Conservation (phyloP, 148 eudicot genomes). For the Vaccinium myrtillus region DNA sequence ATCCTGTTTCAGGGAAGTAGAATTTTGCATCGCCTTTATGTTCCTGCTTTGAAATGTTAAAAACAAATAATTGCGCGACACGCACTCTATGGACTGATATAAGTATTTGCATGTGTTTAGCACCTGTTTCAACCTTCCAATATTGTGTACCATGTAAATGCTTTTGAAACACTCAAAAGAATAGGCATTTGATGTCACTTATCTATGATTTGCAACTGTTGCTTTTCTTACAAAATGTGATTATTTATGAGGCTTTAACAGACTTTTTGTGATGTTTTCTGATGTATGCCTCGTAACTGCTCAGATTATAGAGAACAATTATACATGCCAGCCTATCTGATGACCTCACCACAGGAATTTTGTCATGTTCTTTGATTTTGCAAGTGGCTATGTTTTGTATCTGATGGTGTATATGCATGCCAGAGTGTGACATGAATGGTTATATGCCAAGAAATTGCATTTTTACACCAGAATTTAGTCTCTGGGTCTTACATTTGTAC, state of each 20-base stretch:
- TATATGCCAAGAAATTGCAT: neutral
- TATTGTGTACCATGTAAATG: neutral
- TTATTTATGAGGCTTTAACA: neutral
- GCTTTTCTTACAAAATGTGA: neutral
- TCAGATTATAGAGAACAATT: neutral
- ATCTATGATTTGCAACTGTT: neutral
- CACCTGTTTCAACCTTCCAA: neutral
- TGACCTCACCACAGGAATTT: neutral
- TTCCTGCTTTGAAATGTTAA: neutral
- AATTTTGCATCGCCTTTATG: neutral
- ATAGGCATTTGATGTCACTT: neutral
- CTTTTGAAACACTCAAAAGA: neutral
- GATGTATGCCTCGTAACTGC: neutral
- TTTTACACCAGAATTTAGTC: neutral
- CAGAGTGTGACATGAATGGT: neutral
- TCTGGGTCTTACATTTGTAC: neutral
- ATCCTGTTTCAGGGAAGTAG: neutral
- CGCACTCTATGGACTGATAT: neutral
- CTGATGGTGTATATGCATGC: neutral
- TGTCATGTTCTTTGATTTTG: neutral
- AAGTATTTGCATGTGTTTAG: neutral
- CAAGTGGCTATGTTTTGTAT: neutral
- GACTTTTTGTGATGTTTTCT: neutral
- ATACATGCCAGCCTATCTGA: neutral
- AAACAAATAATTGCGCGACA: neutral